Evolutionary conservation across 73 alveolate species (phyloP).

Genomic region (Effrenium voratum): DNA sequence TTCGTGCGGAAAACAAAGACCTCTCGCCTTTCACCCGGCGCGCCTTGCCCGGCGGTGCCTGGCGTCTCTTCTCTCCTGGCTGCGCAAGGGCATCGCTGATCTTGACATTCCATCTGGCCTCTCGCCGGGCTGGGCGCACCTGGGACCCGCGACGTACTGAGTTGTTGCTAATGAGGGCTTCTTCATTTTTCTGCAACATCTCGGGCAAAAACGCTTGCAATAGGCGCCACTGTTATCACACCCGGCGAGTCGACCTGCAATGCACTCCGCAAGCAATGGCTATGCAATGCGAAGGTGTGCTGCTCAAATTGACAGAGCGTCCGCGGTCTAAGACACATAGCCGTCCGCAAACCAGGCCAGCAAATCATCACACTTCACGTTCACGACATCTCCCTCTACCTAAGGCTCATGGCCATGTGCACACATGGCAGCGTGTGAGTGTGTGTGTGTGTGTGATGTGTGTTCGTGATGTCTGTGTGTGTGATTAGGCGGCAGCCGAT

Average conservation of each 20-base stretch:
- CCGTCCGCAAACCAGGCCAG: neutral
- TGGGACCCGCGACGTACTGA: too few species aligned
- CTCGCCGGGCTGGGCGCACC: too few species aligned
- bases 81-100: too few species aligned
- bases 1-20: too few species aligned
- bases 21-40: too few species aligned
- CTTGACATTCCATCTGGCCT: too few species aligned
- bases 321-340: neutral
- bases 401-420: neutral
- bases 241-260: conserved; percentile 78
- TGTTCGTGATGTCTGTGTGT: too few species aligned
- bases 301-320: neutral
- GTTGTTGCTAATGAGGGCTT: too few species aligned
- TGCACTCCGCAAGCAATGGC: neutral
- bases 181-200: too few species aligned
- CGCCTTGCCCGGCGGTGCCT: too few species aligned
- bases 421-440: neutral
- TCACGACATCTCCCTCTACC: conserved; percentile 84
- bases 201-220: conserved; percentile 46
- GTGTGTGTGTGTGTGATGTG: too few species aligned
- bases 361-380: conserved; percentile 61
- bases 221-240: conserved; percentile 74
- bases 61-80: too few species aligned
- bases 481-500: conserved; percentile 10
- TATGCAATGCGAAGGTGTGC: neutral